These are phyloP conservation scores for Penicillium fimorum DNA, from an alignment of 495 filamentous ascomycete species.

Conservation along the genomic window DNA sequence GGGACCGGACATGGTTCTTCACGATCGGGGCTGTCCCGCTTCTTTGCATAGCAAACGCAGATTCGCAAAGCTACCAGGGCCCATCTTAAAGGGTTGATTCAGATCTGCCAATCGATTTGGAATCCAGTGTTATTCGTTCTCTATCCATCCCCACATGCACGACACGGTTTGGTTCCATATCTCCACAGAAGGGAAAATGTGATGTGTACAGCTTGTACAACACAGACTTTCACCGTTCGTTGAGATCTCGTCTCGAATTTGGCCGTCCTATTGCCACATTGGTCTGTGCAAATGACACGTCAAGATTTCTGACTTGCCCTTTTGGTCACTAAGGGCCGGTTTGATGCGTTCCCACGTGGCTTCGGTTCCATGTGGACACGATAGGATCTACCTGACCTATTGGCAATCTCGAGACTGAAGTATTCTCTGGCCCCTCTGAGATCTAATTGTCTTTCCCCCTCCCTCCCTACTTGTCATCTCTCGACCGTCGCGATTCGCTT, in stretches of 20 bases:
- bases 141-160: constrained; percentile 1
- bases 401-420: not conserved
- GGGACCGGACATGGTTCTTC: not conserved
- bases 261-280: constrained; percentile 7
- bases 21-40: not conserved
- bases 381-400: not conserved
- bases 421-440: not conserved
- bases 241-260: not conserved
- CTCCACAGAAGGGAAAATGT: constrained; percentile 19
- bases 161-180: constrained; percentile 8
- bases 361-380: constrained; percentile 12
- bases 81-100: not conserved
- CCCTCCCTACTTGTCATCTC: not conserved
- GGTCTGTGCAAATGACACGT: constrained; percentile 20
- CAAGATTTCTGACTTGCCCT: constrained; percentile 7
- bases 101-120: constrained; percentile 3
- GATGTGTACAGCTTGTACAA: constrained; percentile 22
- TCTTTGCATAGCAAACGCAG: not conserved
- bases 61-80: constrained; percentile 1
- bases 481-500: not conserved
- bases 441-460: not conserved
- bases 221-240: constrained; percentile 21
- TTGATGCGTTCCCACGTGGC: constrained; percentile 14
- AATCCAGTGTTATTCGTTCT: not conserved
- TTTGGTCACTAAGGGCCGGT: not conserved